Percentiles rank a stretch among this genome's conserved stretches.
These are phyloP conservation scores for Syzygium jambos DNA, from an alignment of 345 rosid genomes.

Conservation along the genomic window DNA sequence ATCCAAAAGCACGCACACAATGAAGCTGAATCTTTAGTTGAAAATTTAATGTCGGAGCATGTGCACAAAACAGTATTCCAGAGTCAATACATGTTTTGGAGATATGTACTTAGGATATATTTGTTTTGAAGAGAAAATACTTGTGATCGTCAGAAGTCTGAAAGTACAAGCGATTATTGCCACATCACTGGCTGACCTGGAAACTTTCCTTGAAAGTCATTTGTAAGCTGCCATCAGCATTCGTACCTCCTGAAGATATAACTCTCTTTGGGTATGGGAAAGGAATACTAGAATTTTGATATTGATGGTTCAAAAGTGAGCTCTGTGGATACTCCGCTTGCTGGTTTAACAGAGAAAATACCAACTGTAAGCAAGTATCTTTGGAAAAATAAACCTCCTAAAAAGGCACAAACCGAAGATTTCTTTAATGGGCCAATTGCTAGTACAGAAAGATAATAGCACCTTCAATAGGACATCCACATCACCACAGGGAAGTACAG, in stretches of 20 bases:
- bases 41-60: neutral
- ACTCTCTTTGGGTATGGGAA: constrained; percentile 38
- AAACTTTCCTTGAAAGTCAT: constrained; percentile 8
- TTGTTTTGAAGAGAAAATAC: neutral
- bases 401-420: neutral
- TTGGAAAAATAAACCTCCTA: neutral
- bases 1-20: neutral
- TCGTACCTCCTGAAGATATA: constrained; percentile 22
- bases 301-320: constrained; percentile 35
- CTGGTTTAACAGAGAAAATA: neutral
- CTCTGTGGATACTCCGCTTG: constrained; percentile 13
- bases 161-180: constrained; percentile 1
- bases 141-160: neutral
- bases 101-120: neutral
- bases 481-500: constrained; percentile 29
- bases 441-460: neutral
- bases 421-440: neutral
- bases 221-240: constrained; percentile 34
- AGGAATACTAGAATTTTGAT: constrained; percentile 25
- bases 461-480: constrained; percentile 40
- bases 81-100: neutral
- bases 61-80: neutral
- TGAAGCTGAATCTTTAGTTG: neutral
- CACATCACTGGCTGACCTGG: constrained; percentile 37
- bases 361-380: neutral